A percentile compares a stretch with the other conserved stretches of the same genome.
These are phyloP conservation scores for Picochlorum sp. DNA, from an alignment of 139 green algal genomes.

Conservation along the genomic window DNA sequence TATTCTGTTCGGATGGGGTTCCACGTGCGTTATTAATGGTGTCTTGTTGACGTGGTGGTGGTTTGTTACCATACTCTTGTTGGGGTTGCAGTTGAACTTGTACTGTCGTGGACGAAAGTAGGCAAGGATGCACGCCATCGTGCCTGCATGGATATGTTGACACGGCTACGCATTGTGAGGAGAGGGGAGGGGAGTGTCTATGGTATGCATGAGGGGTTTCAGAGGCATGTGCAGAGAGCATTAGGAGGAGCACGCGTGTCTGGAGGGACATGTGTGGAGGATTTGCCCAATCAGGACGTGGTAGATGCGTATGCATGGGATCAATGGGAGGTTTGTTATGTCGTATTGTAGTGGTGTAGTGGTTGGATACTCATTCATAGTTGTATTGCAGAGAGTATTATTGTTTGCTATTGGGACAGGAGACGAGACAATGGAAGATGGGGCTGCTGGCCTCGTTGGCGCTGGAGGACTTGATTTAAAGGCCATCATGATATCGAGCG, in stretches of 20 bases:
- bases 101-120: not conserved
- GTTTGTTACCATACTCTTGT: not conserved
- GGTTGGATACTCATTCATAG: not conserved
- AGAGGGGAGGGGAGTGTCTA: not conserved
- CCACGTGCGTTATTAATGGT: not conserved
- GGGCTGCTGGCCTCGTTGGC: too few relatives aligned
- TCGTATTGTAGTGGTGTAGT: too few relatives aligned
- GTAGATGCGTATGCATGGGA: conserved; percentile 29
- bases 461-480: too few relatives aligned
- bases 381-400: conserved; percentile 38
- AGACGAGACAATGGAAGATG: not conserved
- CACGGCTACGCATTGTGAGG: not conserved
- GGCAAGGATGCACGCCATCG: not conserved
- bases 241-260: conserved; percentile 17
- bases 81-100: not conserved
- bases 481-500: too few relatives aligned
- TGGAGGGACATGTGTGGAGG: not conserved
- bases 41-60: not conserved
- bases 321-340: conserved; percentile 48
- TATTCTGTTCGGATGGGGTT: conserved; percentile 26
- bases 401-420: conserved; percentile 41
- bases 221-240: conserved; percentile 28
- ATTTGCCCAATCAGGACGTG: not conserved
- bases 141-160: not conserved
- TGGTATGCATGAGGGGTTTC: conserved; percentile 32